Evolutionary conservation across 148 eudicot genomes (phyloP).

Genomic region (Camellia granthamiana): DNA sequence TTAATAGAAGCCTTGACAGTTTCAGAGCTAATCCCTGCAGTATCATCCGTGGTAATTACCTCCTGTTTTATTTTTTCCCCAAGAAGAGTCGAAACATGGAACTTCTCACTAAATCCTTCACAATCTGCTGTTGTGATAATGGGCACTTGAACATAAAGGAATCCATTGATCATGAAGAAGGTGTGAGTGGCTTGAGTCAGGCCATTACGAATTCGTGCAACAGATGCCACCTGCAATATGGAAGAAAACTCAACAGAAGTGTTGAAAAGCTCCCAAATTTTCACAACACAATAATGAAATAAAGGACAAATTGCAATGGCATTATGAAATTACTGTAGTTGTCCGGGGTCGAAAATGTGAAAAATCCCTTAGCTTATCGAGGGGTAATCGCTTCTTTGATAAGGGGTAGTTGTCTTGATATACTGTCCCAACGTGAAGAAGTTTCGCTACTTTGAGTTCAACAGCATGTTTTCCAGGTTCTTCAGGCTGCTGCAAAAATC

Average conservation of each 20-base stretch:
- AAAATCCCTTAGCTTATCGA: conserved; percentile 60
- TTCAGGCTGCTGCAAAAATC: conserved; percentile 59
- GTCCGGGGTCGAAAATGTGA: conserved; percentile 87
- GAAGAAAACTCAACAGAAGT: not conserved
- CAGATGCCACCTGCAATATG: conserved; percentile 68
- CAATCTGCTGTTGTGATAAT: conserved; percentile 62
- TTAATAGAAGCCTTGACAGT: conserved; percentile 51
- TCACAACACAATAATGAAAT: not conserved
- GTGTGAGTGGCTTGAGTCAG: conserved; percentile 56
- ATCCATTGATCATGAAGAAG: conserved; percentile 70
- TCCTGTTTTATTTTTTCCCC: conserved; percentile 22
- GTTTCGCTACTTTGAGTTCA: conserved; percentile 74
- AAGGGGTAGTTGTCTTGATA: conserved; percentile 72
- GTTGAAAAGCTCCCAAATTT: not conserved
- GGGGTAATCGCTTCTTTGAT: conserved; percentile 71
- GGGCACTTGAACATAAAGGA: conserved; percentile 81
- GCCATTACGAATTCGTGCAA: conserved; percentile 60
- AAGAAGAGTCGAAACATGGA: conserved; percentile 63
- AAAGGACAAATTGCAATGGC: conserved; percentile 3
- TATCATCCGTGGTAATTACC: conserved; percentile 15
- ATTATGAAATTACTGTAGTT: conserved; percentile 51
- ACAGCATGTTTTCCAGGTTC: conserved; percentile 51
- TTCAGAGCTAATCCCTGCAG: conserved; percentile 44
- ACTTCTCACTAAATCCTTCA: conserved; percentile 58
- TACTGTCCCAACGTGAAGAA: conserved; percentile 73